These are phyloP conservation scores for Penicillium antarcticum DNA, from an alignment of 495 filamentous ascomycete genomes.

Conservation along the genomic window DNA sequence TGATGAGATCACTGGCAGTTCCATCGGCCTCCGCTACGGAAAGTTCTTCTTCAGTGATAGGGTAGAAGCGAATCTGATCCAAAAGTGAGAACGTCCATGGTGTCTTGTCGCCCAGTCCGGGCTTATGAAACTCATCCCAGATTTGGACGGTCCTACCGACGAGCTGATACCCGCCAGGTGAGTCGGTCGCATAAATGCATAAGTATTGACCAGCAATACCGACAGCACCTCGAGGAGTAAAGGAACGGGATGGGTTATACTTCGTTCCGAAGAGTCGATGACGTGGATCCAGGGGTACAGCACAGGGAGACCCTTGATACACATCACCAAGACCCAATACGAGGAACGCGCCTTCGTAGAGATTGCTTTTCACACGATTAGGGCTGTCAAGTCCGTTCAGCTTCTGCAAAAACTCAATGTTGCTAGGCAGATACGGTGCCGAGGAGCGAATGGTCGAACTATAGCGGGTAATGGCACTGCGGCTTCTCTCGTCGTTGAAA, in stretches of 20 bases:
- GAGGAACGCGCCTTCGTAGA: slow-evolving; percentile 1
- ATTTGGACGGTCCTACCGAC: slow-evolving; percentile 6
- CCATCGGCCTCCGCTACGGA: not conserved
- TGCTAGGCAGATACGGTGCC: slow-evolving; percentile 8
- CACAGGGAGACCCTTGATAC: slow-evolving; percentile 6
- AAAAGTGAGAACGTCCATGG: slow-evolving; percentile 7
- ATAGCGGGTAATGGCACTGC: slow-evolving; percentile 2
- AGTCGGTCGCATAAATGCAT: slow-evolving; percentile 10
- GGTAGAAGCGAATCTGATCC: slow-evolving; percentile 3
- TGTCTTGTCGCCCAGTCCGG: not conserved
- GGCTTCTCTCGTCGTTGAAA: slow-evolving; percentile 2
- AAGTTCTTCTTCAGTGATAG: slow-evolving; percentile 4
- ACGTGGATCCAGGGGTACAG: slow-evolving; percentile 9
- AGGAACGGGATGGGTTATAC: slow-evolving; percentile 11
- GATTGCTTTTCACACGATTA: not conserved
- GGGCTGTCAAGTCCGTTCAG: slow-evolving; percentile 5
- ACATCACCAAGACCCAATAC: slow-evolving; percentile 10
- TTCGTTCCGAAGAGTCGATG: slow-evolving; percentile 8
- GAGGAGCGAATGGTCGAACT: slow-evolving; percentile 5
- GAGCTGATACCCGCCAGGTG: slow-evolving; percentile 11
- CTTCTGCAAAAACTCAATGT: slow-evolving; percentile 4
- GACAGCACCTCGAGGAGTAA: slow-evolving; percentile 10
- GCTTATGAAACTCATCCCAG: slow-evolving; percentile 4
- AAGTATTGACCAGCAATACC: slow-evolving; percentile 6
- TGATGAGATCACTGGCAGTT: slow-evolving; percentile 2